Conservation (phyloP, 495 filamentous ascomycete genomes). For the Viridothelium virens region DNA sequence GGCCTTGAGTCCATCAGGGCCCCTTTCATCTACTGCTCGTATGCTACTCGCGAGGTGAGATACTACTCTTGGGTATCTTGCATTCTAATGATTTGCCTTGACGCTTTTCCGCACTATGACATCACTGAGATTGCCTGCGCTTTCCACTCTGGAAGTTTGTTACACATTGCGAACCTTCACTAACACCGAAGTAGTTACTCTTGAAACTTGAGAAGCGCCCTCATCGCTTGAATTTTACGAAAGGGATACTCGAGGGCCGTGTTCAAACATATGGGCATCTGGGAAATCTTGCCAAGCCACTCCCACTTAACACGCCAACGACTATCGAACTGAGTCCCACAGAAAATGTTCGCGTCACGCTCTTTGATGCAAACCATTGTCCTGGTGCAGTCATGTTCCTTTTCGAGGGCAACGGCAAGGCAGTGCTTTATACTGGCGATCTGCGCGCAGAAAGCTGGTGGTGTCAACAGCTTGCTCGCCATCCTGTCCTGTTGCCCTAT, state of each 20-base stretch:
- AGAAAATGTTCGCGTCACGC: conserved; percentile 64
- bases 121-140: background rate
- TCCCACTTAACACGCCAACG: conserved; percentile 78
- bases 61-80: too few relatives aligned
- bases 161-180: background rate
- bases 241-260: conserved; percentile 66
- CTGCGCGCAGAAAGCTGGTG: conserved; percentile 70
- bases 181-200: conserved; percentile 42
- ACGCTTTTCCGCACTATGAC: background rate
- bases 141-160: background rate
- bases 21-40: conserved; percentile 85
- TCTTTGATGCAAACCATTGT: conserved; percentile 91
- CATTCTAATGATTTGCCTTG: background rate
- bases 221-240: conserved; percentile 69
- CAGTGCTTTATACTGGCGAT: conserved; percentile 88
- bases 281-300: conserved; percentile 64
- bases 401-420: conserved; percentile 66
- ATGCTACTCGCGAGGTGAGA: conserved; percentile 65
- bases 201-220: conserved; percentile 67
- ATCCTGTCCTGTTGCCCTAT: conserved; percentile 71
- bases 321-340: conserved; percentile 64
- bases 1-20: conserved; percentile 70
- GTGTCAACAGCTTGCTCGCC: conserved; percentile 55
- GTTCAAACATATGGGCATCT: conserved; percentile 68
- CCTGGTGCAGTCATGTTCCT: conserved; percentile 91